These are phyloP conservation scores for Centrapalus pauciflorus DNA, from an alignment of 129 eudicot species.

Conservation along the genomic window DNA sequence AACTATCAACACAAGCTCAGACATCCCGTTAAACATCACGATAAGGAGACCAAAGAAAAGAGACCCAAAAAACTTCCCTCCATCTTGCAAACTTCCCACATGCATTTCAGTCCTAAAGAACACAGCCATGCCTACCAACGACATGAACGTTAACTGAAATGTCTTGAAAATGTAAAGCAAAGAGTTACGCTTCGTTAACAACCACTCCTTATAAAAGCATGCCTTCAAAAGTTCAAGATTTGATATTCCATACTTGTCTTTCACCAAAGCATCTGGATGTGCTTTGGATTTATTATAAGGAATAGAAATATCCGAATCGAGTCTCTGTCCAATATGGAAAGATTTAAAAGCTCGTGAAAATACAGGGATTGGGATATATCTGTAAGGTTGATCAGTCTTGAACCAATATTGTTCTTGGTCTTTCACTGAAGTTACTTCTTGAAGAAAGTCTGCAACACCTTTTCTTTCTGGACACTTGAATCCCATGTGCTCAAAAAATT, in stretches of 20 bases:
- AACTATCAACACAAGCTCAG: slow-evolving; percentile 22
- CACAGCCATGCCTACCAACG: slow-evolving; percentile 18
- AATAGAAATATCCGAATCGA: background rate
- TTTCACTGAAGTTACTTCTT: slow-evolving; percentile 22
- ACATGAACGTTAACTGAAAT: slow-evolving; percentile 24
- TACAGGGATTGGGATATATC: background rate
- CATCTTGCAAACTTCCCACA: slow-evolving; percentile 15
- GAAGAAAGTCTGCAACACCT: slow-evolving; percentile 24
- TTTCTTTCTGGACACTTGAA: slow-evolving; percentile 27
- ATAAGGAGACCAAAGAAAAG: slow-evolving; percentile 21
- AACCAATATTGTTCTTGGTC: slow-evolving; percentile 24
- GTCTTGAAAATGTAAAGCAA: slow-evolving; percentile 22
- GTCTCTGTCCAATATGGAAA: slow-evolving; percentile 15
- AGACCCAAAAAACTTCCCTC: slow-evolving; percentile 28
- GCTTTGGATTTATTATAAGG: slow-evolving; percentile 18
- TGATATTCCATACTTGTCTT: slow-evolving; percentile 17
- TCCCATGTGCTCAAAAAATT: slow-evolving; percentile 11
- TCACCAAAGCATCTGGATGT: slow-evolving; percentile 13
- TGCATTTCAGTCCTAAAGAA: slow-evolving; percentile 26
- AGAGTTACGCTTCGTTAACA: slow-evolving; percentile 19
- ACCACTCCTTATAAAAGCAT: slow-evolving; percentile 23
- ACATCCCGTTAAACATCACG: slow-evolving; percentile 28
- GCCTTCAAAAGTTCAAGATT: slow-evolving; percentile 22
- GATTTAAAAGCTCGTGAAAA: slow-evolving; percentile 12
- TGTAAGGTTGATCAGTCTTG: slow-evolving; percentile 6